Evolutionary conservation across 495 filamentous ascomycete genomes (phyloP), one percentile per base, ranked within the genome.

Genomic region (Penicillium flavigenum): DNA sequence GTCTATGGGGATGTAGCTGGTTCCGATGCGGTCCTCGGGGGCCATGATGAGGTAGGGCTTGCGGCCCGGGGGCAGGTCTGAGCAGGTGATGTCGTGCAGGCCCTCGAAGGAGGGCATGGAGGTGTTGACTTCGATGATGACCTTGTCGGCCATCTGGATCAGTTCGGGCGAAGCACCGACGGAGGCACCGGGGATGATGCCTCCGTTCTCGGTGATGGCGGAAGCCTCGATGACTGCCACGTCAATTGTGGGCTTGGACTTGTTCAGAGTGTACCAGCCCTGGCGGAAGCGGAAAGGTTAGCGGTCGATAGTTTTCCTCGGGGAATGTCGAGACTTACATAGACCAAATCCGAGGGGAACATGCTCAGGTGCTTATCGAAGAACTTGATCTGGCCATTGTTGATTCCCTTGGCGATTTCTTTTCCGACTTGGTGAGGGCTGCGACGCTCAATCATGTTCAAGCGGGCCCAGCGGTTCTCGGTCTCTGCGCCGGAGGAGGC

Each of bases 91-190:
- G 64, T 96, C 91, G 78, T 96, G 91, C 31, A 96, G 81, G 48
- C 91, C 91, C 70, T 94, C 88, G 64, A 96, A 91, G 32, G 84
- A 90, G 7, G 91, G 91, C 39, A 87, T 83, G 5, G 89, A 76
- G 1, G 91, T 96, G 78, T 96, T 96, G 72, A 96, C 89, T 76
- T 96, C 91, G 61, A 96, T 90, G 64, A 96, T 91, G 71, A 96
- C 87, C 80, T 94, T 95, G 65, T 93, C 89, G 42, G 90, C 88
- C 81, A 93, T 87, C 73, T 95, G 90, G 56, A 96, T 79, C 32
- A 96, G 79, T 71, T 96, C 91, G 17, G 91, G 91, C 10, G 85
- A 87, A 3, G 91, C 91, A 49, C 91, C 91, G 14, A 96, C 91
- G 26, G 86, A 89, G 22, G 91, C 91, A 59, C 91, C 91, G 29